Evolutionary conservation across 1,284 basidiomycete species (phyloP), one percentile per base, ranked within the genome.

Genomic region (Sanghuangporus baumii): DNA sequence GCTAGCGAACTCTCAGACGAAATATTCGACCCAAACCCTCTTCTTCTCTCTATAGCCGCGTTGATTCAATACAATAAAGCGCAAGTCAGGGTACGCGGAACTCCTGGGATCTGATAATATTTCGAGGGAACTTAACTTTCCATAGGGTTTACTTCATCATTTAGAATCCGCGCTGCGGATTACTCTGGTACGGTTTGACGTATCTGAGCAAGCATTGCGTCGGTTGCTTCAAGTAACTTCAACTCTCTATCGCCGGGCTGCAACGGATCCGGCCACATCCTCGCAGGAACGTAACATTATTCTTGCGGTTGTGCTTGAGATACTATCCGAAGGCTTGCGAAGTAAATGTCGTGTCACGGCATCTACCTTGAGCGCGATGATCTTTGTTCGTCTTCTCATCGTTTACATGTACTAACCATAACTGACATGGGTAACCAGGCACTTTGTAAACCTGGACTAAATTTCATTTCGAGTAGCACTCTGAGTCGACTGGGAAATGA

Each of bases 1-100:
- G 76, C 80, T 18, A 79, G 82, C 7, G 87, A 89, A 64, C 79
- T 80, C 69, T 60, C 71, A 31, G 69, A 74, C 55, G 74, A 78
- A 16, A 70, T 67, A 1, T 77, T 86, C 55, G 80, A 89, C 67
- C 78, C 84, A 4, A 82, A 82, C 12, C 77, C 86, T 4, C 67
- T 89, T 14, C 68, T 90, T 16, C 57, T 73, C 1, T 79, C 87
- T 59, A 74, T 79, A 1, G 74, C 81, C 5, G 75, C 76, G 7
- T 74, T 89, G 31, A 75, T 87, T 11, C 79, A 84, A 60, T 78
- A 84, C 69, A 87, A 88, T 72, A 84, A 83, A 70, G 71, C 77
- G n/a, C 77, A 82, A 55, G 80, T 79, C 69, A 76, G 82, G 64
- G 87, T 88, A 66, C 65, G 76, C 70, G 1, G 48, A 57, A 11